phyloP scores from a whole-genome alignment of 2,329 filamentous ascomycete species.

The Microsporum canis region DNA sequence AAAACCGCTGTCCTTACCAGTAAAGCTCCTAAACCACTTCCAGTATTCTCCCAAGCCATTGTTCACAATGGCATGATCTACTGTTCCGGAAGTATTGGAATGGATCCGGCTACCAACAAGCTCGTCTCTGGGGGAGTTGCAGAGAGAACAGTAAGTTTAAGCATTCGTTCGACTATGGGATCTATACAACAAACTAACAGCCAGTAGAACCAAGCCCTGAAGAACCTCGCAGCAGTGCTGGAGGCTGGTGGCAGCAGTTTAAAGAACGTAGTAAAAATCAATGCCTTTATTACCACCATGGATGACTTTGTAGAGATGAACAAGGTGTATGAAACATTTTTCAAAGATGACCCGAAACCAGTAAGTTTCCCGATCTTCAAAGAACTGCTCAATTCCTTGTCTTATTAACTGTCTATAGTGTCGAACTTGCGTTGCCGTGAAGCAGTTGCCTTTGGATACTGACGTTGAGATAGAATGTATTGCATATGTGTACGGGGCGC shows the following conservation, averaged over 20 bases:
- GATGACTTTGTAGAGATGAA: constrained; percentile 67
- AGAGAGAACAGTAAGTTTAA: constrained; percentile 11
- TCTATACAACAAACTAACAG: neutral
- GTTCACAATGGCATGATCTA: constrained; percentile 57
- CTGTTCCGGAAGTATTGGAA: constrained; percentile 53
- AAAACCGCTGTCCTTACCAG: constrained; percentile 35
- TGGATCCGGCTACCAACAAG: constrained; percentile 44
- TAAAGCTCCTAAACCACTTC: constrained; percentile 42
- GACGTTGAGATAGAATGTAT: constrained; percentile 12
- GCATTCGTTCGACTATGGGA: neutral
- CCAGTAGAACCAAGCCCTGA: constrained; percentile 38
- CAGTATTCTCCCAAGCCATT: constrained; percentile 50
- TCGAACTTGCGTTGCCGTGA: constrained; percentile 11
- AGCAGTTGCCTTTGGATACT: constrained; percentile 9
- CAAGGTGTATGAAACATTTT: constrained; percentile 62
- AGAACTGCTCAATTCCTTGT: neutral
- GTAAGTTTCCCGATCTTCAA: neutral
- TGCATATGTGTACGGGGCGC: neutral
- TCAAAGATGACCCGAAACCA: constrained; percentile 10
- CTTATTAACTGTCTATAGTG: neutral
- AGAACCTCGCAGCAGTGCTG: constrained; percentile 50
- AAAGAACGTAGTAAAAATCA: constrained; percentile 54
- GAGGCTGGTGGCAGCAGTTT: constrained; percentile 49
- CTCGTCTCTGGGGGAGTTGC: constrained; percentile 42
- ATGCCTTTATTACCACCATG: constrained; percentile 56